Evolutionary conservation across 345 rosid species (phyloP).

Genomic region (Clausena lansium): DNA sequence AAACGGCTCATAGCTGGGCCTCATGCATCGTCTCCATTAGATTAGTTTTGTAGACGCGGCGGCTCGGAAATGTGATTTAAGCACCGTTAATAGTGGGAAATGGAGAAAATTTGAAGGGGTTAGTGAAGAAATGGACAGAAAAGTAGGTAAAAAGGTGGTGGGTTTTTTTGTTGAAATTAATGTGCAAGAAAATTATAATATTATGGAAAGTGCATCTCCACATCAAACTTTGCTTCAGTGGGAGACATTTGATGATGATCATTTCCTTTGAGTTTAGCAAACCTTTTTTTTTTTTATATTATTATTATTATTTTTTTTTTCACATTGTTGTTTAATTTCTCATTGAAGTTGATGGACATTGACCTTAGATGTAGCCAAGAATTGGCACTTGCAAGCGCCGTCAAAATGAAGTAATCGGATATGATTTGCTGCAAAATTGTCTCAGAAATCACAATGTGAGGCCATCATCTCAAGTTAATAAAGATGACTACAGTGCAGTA

Average conservation of each 20-base stretch:
- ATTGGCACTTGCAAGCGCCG: neutral
- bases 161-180: neutral
- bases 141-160: neutral
- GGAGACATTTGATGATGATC: constrained; percentile 5
- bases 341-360: neutral
- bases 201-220: constrained; percentile 16
- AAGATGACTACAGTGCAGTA: neutral
- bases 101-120: neutral
- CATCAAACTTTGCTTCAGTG: constrained; percentile 18
- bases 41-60: constrained; percentile 23
- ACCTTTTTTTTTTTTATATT: neutral
- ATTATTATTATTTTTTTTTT: neutral
- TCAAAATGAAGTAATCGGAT: neutral
- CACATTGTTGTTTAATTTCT: neutral
- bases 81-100: constrained; percentile 14
- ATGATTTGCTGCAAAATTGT: neutral
- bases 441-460: too few species aligned
- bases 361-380: neutral
- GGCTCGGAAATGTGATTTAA: constrained; percentile 9
- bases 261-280: neutral
- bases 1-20: neutral
- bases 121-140: constrained; percentile 4
- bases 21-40: neutral
- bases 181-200: neutral
- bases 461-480: too few species aligned